These are phyloP conservation scores for Lolium rigidum DNA, from an alignment of 176 grass and related monocot genomes.

Conservation along the genomic window DNA sequence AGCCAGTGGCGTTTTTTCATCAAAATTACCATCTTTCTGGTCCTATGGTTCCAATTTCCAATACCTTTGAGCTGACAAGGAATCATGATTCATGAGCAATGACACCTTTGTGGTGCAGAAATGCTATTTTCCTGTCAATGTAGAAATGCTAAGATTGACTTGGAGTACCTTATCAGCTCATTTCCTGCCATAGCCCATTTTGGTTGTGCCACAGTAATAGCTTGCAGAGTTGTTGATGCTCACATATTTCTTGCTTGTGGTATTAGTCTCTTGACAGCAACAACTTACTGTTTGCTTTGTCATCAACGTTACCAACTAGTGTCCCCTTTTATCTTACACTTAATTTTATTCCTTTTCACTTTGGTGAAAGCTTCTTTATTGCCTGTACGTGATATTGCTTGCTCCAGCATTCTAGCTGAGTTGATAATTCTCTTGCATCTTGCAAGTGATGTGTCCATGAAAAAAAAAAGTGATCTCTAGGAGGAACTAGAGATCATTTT, in stretches of 20 bases:
- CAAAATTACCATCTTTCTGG: background rate
- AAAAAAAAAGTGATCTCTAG: too few species aligned
- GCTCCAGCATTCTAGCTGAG: background rate
- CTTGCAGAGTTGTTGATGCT: background rate
- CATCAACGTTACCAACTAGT: background rate
- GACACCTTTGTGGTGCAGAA: background rate
- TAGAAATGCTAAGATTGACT: too few species aligned
- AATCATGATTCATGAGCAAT: background rate
- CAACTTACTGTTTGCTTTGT: background rate
- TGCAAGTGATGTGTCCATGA: background rate
- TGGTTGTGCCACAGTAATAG: background rate
- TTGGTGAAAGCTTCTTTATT: background rate
- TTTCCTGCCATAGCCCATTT: too few species aligned
- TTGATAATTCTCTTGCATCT: background rate
- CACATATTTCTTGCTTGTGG: background rate
- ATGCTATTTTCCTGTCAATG: background rate
- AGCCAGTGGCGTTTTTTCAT: background rate
- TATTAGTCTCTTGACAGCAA: background rate
- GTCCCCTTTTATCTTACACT: background rate
- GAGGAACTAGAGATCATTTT: too few species aligned
- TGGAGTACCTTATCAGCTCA: too few species aligned
- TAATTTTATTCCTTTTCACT: slow-evolving; percentile 6
- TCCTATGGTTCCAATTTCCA: background rate
- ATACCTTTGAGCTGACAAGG: background rate
- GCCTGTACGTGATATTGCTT: background rate